Conservation (phyloP, 148 eudicot species). For the Fagopyrum esculentum region DNA sequence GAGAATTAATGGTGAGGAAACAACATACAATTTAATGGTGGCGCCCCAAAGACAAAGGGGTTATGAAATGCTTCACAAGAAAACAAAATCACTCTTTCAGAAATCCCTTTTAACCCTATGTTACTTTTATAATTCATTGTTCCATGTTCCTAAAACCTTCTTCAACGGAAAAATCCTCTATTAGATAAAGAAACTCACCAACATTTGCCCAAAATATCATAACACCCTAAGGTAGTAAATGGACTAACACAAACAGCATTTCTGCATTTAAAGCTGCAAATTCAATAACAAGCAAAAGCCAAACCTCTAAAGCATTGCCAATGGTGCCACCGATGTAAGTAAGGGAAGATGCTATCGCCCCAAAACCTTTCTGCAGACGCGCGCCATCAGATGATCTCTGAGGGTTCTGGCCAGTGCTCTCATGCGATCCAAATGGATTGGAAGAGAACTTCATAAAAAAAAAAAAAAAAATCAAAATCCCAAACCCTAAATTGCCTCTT, state of each 20-base stretch:
- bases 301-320: slow-evolving; percentile 80
- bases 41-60: neutral
- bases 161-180: neutral
- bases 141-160: neutral
- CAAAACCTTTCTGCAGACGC: slow-evolving; percentile 56
- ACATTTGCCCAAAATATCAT: slow-evolving; percentile 5
- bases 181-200: neutral
- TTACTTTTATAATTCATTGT: neutral
- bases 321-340: slow-evolving; percentile 57
- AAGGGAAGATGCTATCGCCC: slow-evolving; percentile 57
- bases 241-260: neutral
- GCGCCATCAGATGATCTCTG: slow-evolving; percentile 42
- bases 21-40: neutral
- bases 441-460: neutral
- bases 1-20: neutral
- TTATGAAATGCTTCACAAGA: neutral
- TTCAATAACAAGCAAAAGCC: slow-evolving; percentile 9
- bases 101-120: neutral
- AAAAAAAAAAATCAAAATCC: neutral
- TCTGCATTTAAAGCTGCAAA: neutral
- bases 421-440: slow-evolving; percentile 22
- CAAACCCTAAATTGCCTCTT: neutral
- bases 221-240: neutral
- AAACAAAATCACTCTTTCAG: neutral
- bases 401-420: slow-evolving; percentile 16